These are phyloP conservation scores for Fusarium verticillioides DNA, from an alignment of 2,329 filamentous ascomycete genomes.

Conservation along the genomic window DNA sequence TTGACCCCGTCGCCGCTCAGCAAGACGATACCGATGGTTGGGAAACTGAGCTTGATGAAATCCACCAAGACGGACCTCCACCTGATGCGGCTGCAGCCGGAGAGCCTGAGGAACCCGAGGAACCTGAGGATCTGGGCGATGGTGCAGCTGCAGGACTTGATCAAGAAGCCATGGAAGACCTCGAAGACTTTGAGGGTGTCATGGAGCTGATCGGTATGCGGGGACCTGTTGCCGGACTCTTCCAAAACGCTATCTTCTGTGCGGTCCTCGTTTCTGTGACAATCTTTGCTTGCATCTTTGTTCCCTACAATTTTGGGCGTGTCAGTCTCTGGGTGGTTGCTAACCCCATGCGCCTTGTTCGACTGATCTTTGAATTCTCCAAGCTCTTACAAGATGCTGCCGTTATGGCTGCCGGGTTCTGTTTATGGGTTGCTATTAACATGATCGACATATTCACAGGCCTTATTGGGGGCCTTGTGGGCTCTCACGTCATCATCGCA, in stretches of 20 bases:
- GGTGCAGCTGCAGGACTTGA: conserved; percentile 77
- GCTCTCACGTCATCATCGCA: conserved; percentile 45
- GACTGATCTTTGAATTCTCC: conserved; percentile 76
- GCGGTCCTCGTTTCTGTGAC: conserved; percentile 89
- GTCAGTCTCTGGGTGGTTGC: conserved; percentile 82
- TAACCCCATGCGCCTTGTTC: conserved; percentile 81
- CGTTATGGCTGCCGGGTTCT: conserved; percentile 71
- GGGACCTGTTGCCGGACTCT: conserved; percentile 85
- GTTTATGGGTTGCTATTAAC: conserved; percentile 57
- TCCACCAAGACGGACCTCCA: conserved; percentile 49
- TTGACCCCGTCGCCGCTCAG: conserved; percentile 55
- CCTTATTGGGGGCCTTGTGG: conserved; percentile 48
- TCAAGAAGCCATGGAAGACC: conserved; percentile 80
- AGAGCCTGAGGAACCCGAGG: conserved; percentile 40
- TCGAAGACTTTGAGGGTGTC: conserved; percentile 95
- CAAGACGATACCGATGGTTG: conserved; percentile 48
- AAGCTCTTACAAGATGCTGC: conserved; percentile 82
- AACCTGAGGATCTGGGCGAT: conserved; percentile 66
- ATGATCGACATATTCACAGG: conserved; percentile 52
- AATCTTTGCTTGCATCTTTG: conserved; percentile 84
- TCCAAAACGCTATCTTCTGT: conserved; percentile 96
- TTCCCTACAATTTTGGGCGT: conserved; percentile 93
- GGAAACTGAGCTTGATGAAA: conserved; percentile 52
- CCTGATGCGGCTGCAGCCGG: conserved; percentile 33
- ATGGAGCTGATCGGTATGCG: conserved; percentile 97